Evolutionary conservation across 2,329 filamentous ascomycete species (phyloP), one percentile per base, ranked within the genome.

Genomic region (Davidsoniella australis): DNA sequence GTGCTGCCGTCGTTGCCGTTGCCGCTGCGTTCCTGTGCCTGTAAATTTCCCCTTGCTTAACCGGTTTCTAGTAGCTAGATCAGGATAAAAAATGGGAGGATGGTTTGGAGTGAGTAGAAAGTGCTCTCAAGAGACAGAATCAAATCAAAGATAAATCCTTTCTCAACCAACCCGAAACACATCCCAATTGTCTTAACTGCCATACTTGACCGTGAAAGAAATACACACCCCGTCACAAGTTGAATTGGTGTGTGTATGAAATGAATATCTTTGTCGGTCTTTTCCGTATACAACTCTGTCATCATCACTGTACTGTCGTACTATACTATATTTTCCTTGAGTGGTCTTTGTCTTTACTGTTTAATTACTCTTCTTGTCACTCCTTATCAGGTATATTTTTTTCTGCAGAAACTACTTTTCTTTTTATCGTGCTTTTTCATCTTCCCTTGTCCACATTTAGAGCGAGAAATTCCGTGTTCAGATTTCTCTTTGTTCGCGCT

Each of bases 11-110:
- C 20, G 47, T 45, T 39, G 50, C 50, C 9, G 47, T 49, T 17
- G 50, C 50, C 18, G 50, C 40, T 40, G 50, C 50, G 8, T 52
- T 52, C 50, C 26, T 52, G 38, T 52, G 47, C 47, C 43, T 52
- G 47, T 52, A 52, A 44, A 47, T 48, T 33, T 5, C 16, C 37
- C 37, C 16, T 14, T 41, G 8, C 4, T 20, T 40, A 33, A 9
- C 29, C 8, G n/a, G 17, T 17, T 37, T n/a, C n/a, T 4, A 23
- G 16, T 23, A 36, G 41, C n/a, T 14, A 48, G 29, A 33, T 33
- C 29, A 40, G 17, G 33, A 26, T 40, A n/a, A 33, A 44, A 39
- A 33, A 50, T 48, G 39, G 23, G 20, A 6, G 42, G 26, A 29
- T 16, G 42, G 20, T 33, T 41, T 36, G 24, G 38, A 23, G 24